phyloP scores from a whole-genome alignment of 805 yeast species.

The Metschnikowia matae region DNA sequence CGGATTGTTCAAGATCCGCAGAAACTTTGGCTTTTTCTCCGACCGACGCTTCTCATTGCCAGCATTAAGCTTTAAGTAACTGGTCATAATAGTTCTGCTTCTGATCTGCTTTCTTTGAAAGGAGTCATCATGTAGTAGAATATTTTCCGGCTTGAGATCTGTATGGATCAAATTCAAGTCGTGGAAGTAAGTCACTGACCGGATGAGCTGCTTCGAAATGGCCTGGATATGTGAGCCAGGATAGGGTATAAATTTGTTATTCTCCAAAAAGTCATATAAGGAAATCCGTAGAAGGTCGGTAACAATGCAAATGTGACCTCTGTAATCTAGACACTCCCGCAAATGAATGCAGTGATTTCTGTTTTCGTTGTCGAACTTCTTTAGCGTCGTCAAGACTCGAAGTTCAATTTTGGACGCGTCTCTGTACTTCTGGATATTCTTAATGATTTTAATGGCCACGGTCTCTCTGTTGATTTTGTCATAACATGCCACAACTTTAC shows the following conservation, averaged over 20 bases:
- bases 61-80: constrained; percentile 25
- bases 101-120: constrained; percentile 35
- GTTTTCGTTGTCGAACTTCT: constrained; percentile 65
- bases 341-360: constrained; percentile 77
- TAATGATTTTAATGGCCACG: constrained; percentile 89
- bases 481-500: constrained; percentile 80
- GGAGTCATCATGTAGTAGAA: constrained; percentile 58
- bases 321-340: constrained; percentile 84
- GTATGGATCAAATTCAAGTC: constrained; percentile 90
- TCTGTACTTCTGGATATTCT: constrained; percentile 89
- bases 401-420: constrained; percentile 94
- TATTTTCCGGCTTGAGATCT: constrained; percentile 94
- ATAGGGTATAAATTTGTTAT: constrained; percentile 80
- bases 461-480: constrained; percentile 56
- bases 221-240: constrained; percentile 93
- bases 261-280: constrained; percentile 84
- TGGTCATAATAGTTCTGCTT: constrained; percentile 31
- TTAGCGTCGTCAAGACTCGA: constrained; percentile 70
- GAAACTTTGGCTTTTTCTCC: constrained; percentile 29
- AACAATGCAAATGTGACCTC: constrained; percentile 91
- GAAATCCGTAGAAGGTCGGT: constrained; percentile 84
- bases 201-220: constrained; percentile 76
- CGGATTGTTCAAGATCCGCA: constrained; percentile 65
- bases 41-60: constrained; percentile 11
- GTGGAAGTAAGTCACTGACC: constrained; percentile 85